Evolutionary conservation across 208 protist species (phyloP).

Genomic region (Naegleria fowleri): DNA sequence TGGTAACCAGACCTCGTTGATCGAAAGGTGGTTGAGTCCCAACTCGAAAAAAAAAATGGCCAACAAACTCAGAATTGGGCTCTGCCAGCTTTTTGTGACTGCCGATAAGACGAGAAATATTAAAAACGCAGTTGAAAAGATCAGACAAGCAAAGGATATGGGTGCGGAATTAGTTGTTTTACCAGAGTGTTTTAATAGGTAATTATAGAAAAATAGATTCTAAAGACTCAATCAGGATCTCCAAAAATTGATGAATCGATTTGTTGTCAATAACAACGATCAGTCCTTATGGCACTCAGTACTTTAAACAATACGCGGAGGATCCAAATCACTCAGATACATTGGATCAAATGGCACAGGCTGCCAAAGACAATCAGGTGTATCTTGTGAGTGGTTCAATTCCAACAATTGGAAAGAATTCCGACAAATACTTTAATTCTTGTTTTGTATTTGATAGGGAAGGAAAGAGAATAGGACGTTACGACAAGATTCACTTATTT

Average conservation of each 20-base stretch:
- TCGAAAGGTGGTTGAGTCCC: no score
- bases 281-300: slow-evolving; percentile 82
- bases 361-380: slow-evolving; percentile 62
- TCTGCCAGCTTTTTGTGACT: slow-evolving; percentile 71
- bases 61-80: slow-evolving; percentile 59
- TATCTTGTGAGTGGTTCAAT: slow-evolving; percentile 86
- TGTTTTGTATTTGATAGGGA: slow-evolving; percentile 77
- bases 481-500: slow-evolving; percentile 92
- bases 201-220: background rate
- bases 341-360: slow-evolving; percentile 60
- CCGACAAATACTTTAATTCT: slow-evolving; percentile 67
- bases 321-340: slow-evolving; percentile 51
- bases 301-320: slow-evolving; percentile 90
- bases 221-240: no score
- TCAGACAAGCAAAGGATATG: slow-evolving; percentile 60
- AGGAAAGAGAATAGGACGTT: slow-evolving; percentile 72
- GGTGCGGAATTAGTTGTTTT: slow-evolving; percentile 77
- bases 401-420: slow-evolving; percentile 47
- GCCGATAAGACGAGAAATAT: slow-evolving; percentile 72
- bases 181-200: slow-evolving; percentile 70
- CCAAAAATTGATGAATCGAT: background rate
- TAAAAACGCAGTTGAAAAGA: slow-evolving; percentile 58
- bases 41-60: background rate
- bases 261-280: slow-evolving; percentile 40
- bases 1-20: no score